Evolutionary conservation across 768 basidiomycete species (phyloP), one percentile per base, ranked within the genome.

Genomic region (Dacryopinax spathularia): DNA sequence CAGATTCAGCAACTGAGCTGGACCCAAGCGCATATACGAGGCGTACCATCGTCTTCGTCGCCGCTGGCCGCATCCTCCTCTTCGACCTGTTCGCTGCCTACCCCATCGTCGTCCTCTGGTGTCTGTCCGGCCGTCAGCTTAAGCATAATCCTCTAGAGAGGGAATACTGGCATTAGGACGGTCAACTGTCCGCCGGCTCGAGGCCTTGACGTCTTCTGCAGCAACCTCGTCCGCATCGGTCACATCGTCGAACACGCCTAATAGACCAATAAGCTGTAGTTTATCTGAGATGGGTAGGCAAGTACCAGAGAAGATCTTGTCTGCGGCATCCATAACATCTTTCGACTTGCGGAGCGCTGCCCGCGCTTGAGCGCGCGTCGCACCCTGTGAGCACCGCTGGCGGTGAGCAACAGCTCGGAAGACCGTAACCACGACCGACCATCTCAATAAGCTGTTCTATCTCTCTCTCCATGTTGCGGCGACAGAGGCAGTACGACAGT

Each of bases 291-390:
- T 20, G 33, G 15, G 34, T 18, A 25, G 22, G 36, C n/a, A 12
- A 1, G 27, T 22, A 62, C 48, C 37, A 44, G 88, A 86, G 65
- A 91, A 88, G 65, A 91, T 84, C 48, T 80, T 80, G 72, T 91
- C 91, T 1, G 92, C 91, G 15, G 93, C 93, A 70, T 89, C 80
- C 88, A 91, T 90, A 34, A 93, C 91, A 79, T 97, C 92, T 66
- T 84, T 88, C 72, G 88, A 82, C 69, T 85, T 84, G 66, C 79
- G 81, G 70, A 96, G 75, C 18, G 93, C 93, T 33, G 87, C 89
- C 68, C 82, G 82, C 37, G 94, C 93, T 76, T 93, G 89, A 13
- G 84, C 82, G 12, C 75, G 72, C 0, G 87, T 89, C 33, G 91
- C 91, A 68, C 93, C 93, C 93, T 94, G 29, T 2, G 29, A 7